These are phyloP conservation scores for Clonostachys rosea DNA, from an alignment of 2,329 filamentous ascomycete genomes.

Conservation along the genomic window DNA sequence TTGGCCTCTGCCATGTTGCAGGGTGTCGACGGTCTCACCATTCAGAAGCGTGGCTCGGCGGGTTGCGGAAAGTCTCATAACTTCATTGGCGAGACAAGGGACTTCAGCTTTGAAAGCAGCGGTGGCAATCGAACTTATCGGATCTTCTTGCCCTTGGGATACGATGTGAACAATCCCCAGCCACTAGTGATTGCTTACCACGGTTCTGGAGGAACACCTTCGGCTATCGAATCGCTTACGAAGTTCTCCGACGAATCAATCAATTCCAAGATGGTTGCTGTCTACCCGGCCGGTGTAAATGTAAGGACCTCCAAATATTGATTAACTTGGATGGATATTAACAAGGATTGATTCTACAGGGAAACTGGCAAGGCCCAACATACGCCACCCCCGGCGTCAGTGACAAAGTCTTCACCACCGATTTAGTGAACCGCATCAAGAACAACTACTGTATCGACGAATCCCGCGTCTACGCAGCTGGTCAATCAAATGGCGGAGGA, in stretches of 20 bases:
- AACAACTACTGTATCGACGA: slow-evolving; percentile 30
- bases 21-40: too few species aligned
- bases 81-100: slow-evolving; percentile 9
- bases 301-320: slow-evolving; percentile 9
- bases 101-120: slow-evolving; percentile 12
- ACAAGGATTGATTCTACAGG: slow-evolving; percentile 8
- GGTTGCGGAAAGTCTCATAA: slow-evolving; percentile 11
- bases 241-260: slow-evolving; percentile 29
- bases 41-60: not conserved
- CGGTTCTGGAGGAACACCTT: slow-evolving; percentile 28
- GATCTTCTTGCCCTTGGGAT: slow-evolving; percentile 16
- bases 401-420: slow-evolving; percentile 37
- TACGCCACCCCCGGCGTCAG: slow-evolving; percentile 20
- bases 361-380: slow-evolving; percentile 31
- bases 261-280: slow-evolving; percentile 27
- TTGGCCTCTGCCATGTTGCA: too few species aligned
- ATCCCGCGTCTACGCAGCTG: slow-evolving; percentile 32
- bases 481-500: slow-evolving; percentile 38
- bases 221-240: slow-evolving; percentile 22
- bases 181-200: slow-evolving; percentile 41
- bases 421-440: slow-evolving; percentile 32
- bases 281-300: slow-evolving; percentile 39
- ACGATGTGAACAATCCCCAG: slow-evolving; percentile 21
- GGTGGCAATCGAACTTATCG: slow-evolving; percentile 7
- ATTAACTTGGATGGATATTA: not conserved